Percentiles rank a stretch among this genome's conserved stretches.
These are phyloP conservation scores for Apiospora hydei DNA, from an alignment of 2,329 filamentous ascomycete genomes.

Conservation along the genomic window DNA sequence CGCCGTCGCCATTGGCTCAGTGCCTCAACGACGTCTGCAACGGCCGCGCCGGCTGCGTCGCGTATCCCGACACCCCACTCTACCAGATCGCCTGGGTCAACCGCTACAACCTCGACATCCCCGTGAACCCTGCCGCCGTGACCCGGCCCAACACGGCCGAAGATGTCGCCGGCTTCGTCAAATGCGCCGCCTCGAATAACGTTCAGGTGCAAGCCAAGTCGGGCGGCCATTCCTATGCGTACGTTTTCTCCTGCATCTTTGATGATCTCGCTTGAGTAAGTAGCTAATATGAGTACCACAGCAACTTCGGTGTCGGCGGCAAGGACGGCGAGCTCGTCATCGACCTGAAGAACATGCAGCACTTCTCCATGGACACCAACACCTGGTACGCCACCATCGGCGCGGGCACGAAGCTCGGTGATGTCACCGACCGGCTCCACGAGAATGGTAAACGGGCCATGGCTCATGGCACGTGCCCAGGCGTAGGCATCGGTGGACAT, in stretches of 20 bases:
- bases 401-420: constrained; percentile 58
- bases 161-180: constrained; percentile 64
- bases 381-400: constrained; percentile 64
- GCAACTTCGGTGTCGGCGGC: constrained; percentile 52
- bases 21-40: constrained; percentile 58
- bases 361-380: constrained; percentile 58
- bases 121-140: constrained; percentile 61
- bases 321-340: constrained; percentile 59
- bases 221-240: constrained; percentile 71
- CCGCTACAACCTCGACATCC: constrained; percentile 59
- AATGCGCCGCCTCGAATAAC: constrained; percentile 58
- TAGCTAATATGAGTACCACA: neutral
- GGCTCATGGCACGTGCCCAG: constrained; percentile 65
- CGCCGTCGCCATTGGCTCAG: constrained; percentile 47
- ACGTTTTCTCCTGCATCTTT: constrained; percentile 32
- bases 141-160: constrained; percentile 59
- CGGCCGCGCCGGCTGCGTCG: constrained; percentile 54
- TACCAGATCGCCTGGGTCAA: constrained; percentile 59
- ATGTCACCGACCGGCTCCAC: constrained; percentile 59
- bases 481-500: constrained; percentile 66
- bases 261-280: too few relatives aligned
- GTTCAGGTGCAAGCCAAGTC: constrained; percentile 67
- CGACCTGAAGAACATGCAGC: constrained; percentile 60
- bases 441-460: constrained; percentile 62
- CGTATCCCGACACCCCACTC: constrained; percentile 50